Evolutionary conservation across 768 basidiomycete genomes (phyloP).

Genomic region (Cystofilobasidium macerans): DNA sequence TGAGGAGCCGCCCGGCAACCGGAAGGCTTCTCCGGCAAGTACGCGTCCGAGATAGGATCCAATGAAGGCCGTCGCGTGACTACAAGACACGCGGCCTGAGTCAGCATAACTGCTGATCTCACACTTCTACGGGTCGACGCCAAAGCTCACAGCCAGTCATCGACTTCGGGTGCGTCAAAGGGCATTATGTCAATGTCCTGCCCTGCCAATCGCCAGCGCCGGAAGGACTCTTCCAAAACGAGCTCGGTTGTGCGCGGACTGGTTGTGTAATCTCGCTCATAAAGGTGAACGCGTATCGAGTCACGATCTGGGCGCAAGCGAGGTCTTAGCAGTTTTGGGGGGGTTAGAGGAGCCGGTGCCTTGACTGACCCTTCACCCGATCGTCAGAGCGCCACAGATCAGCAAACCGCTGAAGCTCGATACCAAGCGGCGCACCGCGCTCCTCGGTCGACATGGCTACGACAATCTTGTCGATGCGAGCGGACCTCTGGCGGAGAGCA

Average conservation of each 20-base stretch:
- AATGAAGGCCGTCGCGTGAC: not conserved
- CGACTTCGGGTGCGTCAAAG: not conserved
- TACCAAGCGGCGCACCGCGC: not conserved
- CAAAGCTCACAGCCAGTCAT: not conserved
- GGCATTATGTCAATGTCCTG: constrained; percentile 5
- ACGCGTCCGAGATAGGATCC: not conserved
- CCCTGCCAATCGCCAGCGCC: not conserved
- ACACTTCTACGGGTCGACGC: no score
- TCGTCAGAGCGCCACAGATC: not conserved
- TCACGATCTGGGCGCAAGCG: no score
- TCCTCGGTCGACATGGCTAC: not conserved
- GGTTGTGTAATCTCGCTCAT: no score
- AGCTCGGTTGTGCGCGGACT: not conserved
- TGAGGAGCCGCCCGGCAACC: not conserved
- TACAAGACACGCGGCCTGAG: not conserved
- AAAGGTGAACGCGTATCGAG: no score
- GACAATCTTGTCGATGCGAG: not conserved
- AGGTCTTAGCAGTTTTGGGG: no score
- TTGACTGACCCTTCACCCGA: no score
- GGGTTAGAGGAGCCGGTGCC: no score
- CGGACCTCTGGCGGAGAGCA: not conserved
- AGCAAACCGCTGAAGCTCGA: not conserved
- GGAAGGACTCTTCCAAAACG: not conserved
- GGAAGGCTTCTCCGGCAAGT: not conserved
- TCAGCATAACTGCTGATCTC: no score